Evolutionary conservation across 192 early-diverging fungal genomes (phyloP).

Genomic region (Podila epigama): DNA sequence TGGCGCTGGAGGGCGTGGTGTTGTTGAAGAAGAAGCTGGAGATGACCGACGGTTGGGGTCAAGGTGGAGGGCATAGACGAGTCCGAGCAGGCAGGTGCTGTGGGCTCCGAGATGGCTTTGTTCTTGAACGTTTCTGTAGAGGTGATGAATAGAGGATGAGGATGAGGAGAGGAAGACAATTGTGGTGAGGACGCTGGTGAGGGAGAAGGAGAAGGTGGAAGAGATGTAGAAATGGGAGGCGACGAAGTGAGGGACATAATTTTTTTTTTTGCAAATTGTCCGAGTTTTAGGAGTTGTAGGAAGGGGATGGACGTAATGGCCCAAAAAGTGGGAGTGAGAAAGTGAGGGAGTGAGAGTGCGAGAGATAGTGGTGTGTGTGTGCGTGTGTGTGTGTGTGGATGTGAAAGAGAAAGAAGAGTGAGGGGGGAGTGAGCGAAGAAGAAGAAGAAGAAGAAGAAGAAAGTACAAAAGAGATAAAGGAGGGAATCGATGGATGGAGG

Average conservation of each 20-base stretch:
- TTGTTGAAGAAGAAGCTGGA: constrained; percentile 41
- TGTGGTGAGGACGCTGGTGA: neutral
- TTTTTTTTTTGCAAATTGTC: no score
- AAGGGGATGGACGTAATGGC: no score
- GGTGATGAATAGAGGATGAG: neutral
- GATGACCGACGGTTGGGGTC: constrained; percentile 12
- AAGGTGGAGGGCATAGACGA: neutral
- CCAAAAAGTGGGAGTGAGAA: no score
- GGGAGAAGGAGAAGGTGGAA: neutral
- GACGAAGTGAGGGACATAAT: no score
- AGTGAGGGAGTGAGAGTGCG: no score
- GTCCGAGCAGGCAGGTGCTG: neutral
- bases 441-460: no score
- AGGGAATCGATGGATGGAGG: no score
- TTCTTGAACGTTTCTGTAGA: neutral
- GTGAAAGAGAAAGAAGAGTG: no score
- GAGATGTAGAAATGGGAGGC: neutral
- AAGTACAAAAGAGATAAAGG: no score
- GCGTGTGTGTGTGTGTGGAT: no score
- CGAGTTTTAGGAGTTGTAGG: neutral
- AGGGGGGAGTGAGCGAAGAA: no score
- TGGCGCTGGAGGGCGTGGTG: constrained; percentile 37
- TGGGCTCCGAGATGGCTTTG: neutral
- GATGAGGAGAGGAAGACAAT: neutral
- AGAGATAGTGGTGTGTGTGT: no score